A percentile compares a stretch with the other conserved stretches of the same genome.
Conservation (phyloP, 352 stramenopile species). For the Phytopythium sindhum region DNA sequence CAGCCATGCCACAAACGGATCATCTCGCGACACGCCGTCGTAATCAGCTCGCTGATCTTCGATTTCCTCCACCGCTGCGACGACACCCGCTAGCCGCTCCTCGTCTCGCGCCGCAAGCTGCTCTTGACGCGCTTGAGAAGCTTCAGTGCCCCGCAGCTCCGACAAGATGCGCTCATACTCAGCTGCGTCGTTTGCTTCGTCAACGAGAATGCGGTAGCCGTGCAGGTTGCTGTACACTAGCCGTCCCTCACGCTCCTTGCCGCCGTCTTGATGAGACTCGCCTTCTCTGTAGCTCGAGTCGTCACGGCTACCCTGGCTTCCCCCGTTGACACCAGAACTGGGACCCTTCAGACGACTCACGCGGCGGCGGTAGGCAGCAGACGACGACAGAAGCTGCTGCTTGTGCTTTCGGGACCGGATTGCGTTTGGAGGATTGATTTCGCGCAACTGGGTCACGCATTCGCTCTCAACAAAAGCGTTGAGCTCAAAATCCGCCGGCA, state of each 20-base stretch:
- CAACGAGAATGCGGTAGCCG: constrained; percentile 67
- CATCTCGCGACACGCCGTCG: constrained; percentile 19
- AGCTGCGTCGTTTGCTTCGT: constrained; percentile 49
- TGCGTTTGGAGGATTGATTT: constrained; percentile 30
- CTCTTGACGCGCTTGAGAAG: constrained; percentile 25
- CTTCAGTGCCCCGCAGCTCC: constrained; percentile 56
- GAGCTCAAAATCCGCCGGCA: constrained; percentile 14
- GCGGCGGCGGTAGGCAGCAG: constrained; percentile 16
- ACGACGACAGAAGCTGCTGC: constrained; percentile 33
- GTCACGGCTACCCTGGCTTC: not conserved
- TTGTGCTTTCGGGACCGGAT: constrained; percentile 33
- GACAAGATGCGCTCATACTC: constrained; percentile 76
- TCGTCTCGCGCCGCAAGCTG: constrained; percentile 23
- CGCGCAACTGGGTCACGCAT: constrained; percentile 11
- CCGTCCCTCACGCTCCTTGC: constrained; percentile 10
- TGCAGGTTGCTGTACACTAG: constrained; percentile 82
- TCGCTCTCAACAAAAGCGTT: constrained; percentile 15
- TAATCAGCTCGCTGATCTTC: constrained; percentile 64
- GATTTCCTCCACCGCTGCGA: constrained; percentile 19
- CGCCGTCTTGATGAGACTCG: constrained; percentile 9
- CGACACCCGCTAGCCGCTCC: constrained; percentile 21
- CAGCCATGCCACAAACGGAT: constrained; percentile 51
- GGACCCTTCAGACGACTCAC: not conserved
- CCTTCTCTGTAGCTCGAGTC: not conserved
- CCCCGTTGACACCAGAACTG: not conserved